Base-by-base conservation (phyloP, 139 green algal genomes). In the Coccomyxa sp. region DNA sequence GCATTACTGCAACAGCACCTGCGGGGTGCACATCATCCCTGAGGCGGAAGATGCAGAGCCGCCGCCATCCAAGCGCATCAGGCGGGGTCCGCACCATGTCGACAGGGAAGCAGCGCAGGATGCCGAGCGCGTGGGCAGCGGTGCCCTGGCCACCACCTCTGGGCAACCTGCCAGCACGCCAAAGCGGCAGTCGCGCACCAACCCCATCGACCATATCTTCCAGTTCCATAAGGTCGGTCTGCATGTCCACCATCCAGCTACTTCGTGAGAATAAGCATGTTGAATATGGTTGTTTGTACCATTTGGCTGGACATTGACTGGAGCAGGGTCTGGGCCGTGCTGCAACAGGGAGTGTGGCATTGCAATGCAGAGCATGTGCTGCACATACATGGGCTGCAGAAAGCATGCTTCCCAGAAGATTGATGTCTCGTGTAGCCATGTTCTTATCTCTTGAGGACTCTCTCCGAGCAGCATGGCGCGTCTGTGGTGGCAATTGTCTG, bases 191-290 rank as follows among this genome's bases (percentile, higher is more conserved):
- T 21, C 76, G 32, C 14, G 77, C 0, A 31, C 16, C 51, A 95
- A 92, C 66, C 95, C 95, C 45, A 98, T 99, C 38, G 97, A 99
- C 85, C 95, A 98, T 90, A 99, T 99, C 83, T 99, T 99, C 91
- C 88, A 95, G 85, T 93, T 94, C 77, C 90, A 94, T 86, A 93
- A 92, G 78, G 91, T 88, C 1, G 27, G 71, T 38, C 9, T 74
- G 66, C 21, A 23, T 4, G 21, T 74, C 9, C 66, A 74, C 3
- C 66, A 10, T 51, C 7, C 38, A 51, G 38, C 7, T 7, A 51
- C 3, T 51, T 7, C 67, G 9, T 75, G 4, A 75, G 67, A 75
- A 25, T 7, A 75, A 75, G 21, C 67, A 7, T 51, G 38, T 51
- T 7, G 7, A 51, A 7, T 51, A 7, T 51, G 3, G 38, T 51